Conservation (phyloP, 257 asterid genomes). For the Forsythia suspensa region DNA sequence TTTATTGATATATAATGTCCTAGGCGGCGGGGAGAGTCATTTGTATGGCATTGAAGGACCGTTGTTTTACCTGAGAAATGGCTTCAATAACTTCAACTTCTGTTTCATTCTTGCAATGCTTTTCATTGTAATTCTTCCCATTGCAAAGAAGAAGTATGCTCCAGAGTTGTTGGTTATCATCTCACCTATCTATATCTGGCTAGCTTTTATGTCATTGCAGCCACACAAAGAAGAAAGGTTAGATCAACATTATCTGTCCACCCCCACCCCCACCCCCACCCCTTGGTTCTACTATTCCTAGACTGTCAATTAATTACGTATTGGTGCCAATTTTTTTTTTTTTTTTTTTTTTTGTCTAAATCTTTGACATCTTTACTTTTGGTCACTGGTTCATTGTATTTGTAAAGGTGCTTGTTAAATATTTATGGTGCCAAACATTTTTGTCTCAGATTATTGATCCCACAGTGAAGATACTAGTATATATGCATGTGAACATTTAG, state of each 20-base stretch:
- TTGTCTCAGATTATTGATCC: constrained; percentile 6
- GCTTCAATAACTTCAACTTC: constrained; percentile 90
- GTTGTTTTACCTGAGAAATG: constrained; percentile 77
- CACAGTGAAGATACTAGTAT: constrained; percentile 6
- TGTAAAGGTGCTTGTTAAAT: constrained; percentile 11
- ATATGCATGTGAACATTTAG: neutral
- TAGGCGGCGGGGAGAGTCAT: constrained; percentile 99
- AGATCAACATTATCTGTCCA: constrained; percentile 1
- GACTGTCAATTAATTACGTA: constrained; percentile 12
- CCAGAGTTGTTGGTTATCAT: constrained; percentile 77
- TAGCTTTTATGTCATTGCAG: constrained; percentile 95
- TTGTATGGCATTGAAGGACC: constrained; percentile 94
- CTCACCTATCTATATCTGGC: constrained; percentile 91
- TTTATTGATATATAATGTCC: constrained; percentile 76
- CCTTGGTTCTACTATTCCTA: neutral
- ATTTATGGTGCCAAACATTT: neutral
- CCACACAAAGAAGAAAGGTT: constrained; percentile 99
- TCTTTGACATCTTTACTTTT: constrained; percentile 6
- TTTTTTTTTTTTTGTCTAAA: neutral
- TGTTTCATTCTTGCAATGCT: constrained; percentile 87
- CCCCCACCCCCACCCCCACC: neutral
- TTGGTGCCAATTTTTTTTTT: neutral
- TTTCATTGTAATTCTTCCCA: constrained; percentile 68
- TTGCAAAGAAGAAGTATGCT: constrained; percentile 74
- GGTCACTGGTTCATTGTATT: constrained; percentile 4